Percentiles rank a stretch among this genome's conserved stretches.
Conservation (phyloP, 106 monocot genomes). For the Ottelia alismoides region DNA sequence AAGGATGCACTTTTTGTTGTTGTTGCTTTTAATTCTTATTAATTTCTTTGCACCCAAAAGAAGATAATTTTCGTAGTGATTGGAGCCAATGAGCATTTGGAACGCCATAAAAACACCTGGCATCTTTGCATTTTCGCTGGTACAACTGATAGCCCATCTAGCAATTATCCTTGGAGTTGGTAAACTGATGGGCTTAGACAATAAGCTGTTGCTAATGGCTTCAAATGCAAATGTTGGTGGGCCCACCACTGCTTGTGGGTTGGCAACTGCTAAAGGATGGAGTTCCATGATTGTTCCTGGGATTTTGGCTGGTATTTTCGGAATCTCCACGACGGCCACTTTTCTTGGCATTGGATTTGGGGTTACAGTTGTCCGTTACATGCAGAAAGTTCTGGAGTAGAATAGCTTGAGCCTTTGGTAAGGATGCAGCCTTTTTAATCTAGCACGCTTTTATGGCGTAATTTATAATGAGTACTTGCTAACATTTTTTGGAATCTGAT, state of each 20-base stretch:
- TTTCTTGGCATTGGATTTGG: constrained; percentile 66
- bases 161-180: constrained; percentile 44
- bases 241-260: constrained; percentile 72
- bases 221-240: constrained; percentile 80
- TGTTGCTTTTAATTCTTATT: too few species aligned
- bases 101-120: constrained; percentile 61
- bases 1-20: too few species aligned
- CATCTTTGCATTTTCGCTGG: constrained; percentile 44
- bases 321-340: constrained; percentile 64
- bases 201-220: constrained; percentile 45
- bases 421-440: too few species aligned
- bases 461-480: too few species aligned
- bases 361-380: constrained; percentile 25
- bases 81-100: constrained; percentile 62
- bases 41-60: background rate
- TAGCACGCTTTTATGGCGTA: too few species aligned
- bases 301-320: constrained; percentile 67
- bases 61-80: constrained; percentile 75
- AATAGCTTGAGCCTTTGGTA: too few species aligned
- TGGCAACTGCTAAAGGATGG: constrained; percentile 83
- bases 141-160: constrained; percentile 56
- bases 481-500: too few species aligned
- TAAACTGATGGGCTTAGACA: constrained; percentile 38
- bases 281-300: constrained; percentile 56
- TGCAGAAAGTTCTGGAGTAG: too few species aligned